phyloP scores from a whole-genome alignment of 106 monocot genomes.

The Acorus calamus region DNA sequence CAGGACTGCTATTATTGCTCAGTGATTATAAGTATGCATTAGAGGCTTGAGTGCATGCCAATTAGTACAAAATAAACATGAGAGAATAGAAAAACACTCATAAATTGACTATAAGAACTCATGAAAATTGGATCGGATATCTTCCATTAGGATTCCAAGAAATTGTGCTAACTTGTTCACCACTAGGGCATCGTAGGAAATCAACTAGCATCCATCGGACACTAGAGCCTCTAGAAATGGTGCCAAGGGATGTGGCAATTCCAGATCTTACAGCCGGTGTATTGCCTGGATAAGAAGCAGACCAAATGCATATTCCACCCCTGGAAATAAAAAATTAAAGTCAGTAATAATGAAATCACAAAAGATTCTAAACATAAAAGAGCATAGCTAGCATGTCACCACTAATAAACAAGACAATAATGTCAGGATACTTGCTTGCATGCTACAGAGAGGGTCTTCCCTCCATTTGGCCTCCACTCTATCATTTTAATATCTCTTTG shows the following conservation, averaged over 20 bases:
- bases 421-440: slow-evolving; percentile 50
- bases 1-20: too few species aligned
- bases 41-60: too few species aligned
- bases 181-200: slow-evolving; percentile 50
- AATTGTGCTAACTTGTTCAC: slow-evolving; percentile 56
- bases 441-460: slow-evolving; percentile 71
- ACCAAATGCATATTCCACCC: slow-evolving; percentile 92
- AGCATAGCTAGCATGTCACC: neutral
- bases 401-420: neutral
- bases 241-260: slow-evolving; percentile 27
- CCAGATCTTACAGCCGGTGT: slow-evolving; percentile 56
- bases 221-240: slow-evolving; percentile 64
- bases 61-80: neutral
- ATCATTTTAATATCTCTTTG: slow-evolving; percentile 68
- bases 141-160: slow-evolving; percentile 87
- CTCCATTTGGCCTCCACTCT: slow-evolving; percentile 90
- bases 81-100: neutral
- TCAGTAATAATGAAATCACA: neutral
- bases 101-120: neutral
- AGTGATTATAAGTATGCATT: too few species aligned
- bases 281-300: slow-evolving; percentile 83
- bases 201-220: slow-evolving; percentile 75
- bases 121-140: slow-evolving; percentile 50
- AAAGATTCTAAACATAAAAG: neutral
- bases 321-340: slow-evolving; percentile 27